Conservation (phyloP, 2,329 filamentous ascomycete species). For the Fusarium proliferatum region DNA sequence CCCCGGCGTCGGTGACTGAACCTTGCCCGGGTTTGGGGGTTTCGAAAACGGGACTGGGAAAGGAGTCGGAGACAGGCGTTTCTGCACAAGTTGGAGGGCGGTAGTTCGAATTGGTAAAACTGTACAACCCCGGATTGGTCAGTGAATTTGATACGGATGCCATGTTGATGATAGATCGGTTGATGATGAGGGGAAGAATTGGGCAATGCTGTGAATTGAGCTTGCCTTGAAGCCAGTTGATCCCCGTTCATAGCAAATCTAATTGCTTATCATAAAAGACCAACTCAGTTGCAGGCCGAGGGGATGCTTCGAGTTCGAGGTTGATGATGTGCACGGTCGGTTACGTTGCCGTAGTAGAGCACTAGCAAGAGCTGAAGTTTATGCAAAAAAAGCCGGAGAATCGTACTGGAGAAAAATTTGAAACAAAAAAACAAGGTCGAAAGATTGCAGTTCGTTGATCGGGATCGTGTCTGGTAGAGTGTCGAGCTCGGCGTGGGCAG, state of each 20-base stretch:
- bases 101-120: conserved; percentile 73
- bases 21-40: conserved; percentile 63
- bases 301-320: conserved; percentile 28
- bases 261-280: conserved; percentile 42
- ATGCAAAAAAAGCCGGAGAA: conserved; percentile 30
- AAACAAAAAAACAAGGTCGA: neutral
- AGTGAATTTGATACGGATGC: conserved; percentile 46
- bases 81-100: conserved; percentile 68
- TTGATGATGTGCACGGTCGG: conserved; percentile 36
- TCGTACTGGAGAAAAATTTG: conserved; percentile 2
- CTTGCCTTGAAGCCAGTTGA: conserved; percentile 66
- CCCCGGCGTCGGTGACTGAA: conserved; percentile 60
- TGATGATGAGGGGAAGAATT: conserved; percentile 9
- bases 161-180: conserved; percentile 23
- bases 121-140: conserved; percentile 51
- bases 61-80: conserved; percentile 65
- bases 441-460: conserved; percentile 13
- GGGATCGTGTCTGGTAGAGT: conserved; percentile 9
- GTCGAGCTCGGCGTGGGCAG: conserved; percentile 34
- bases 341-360: conserved; percentile 23
- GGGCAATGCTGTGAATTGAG: conserved; percentile 22
- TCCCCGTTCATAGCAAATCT: conserved; percentile 72
- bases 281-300: conserved; percentile 30
- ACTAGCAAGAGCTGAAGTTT: conserved; percentile 30
- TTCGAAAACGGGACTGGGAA: conserved; percentile 67